Base-by-base conservation (phyloP, 2,329 filamentous ascomycete species). In the Nemania sp. region DNA sequence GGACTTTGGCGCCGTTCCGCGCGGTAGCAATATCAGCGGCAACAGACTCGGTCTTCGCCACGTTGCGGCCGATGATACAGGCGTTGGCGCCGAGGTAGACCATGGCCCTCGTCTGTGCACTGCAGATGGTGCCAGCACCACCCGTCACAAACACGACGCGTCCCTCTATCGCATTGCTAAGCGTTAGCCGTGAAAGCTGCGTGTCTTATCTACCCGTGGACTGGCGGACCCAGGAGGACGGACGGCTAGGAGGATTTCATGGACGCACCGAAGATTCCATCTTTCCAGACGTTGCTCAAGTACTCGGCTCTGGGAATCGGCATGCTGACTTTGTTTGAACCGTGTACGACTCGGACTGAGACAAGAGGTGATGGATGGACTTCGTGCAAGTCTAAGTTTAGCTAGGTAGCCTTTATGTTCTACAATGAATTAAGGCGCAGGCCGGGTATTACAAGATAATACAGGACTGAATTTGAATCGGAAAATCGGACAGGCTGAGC, bases 91-190 rank as follows among this genome's bases (percentile, higher is more conserved):
- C 95, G 7, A 99, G 87, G 64, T 93, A 85, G 21, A 99, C 92
- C 61, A 99, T 81, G 3, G 95, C 95, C 66, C 92, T 86, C 34
- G 96, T 95, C 79, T 98, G 95, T 57, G 91, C 92, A 69, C 90
- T 95, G 80, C 95, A 97, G 72, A 99, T 98, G 25, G 90, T 89
- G 57, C 95, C 94, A 5, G 92, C 92, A 54, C 95, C 95, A 60
- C 95, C 95, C 3, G 95, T 99, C 72, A 96, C 96, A 77, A 98
- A 97, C 68, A 94, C 86, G 46, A 98, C 93, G 71, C 95, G 94
- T 73, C 89, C 87, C 65, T 89, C 91, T 96, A 69, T 12, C 47
- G 35, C 3, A 39, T 15, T 25, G n/a, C 34, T 29, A 32, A 13
- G 13, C 46, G 51, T 57, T 39, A 49, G 61, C 64, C 53, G 57